Evolutionary conservation across 148 eudicot genomes (phyloP), one percentile per base, ranked within the genome.

Genomic region (Spergularia marina): DNA sequence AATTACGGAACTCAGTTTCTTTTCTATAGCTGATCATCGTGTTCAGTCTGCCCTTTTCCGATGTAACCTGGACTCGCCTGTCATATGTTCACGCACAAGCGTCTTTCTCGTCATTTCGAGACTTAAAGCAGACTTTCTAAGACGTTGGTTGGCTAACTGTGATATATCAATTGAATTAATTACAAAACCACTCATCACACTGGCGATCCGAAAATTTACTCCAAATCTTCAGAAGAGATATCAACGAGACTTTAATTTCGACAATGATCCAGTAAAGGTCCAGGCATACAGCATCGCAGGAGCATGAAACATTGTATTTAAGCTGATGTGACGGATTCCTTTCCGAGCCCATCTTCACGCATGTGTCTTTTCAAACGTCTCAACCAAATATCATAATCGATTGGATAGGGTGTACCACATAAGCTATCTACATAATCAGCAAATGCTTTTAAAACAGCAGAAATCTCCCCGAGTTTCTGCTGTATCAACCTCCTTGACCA

Each of bases 371-470:
- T 86, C 78, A 95, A 81, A 75, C 98, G 85, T 84, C 89, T 87
- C 58, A 92, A 82, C 98, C 98, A 95, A 25, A 90, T 88, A 34
- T 84, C 90, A 73, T 83, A 85, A 78, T 92, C 91, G 59, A 95
- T 87, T 15, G 94, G 96, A 74, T 95, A 95, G 0, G 98, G 97
- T 1, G 98, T 95, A 17, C 97, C 97, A 79, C 97, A 95, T 10
- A 95, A 76, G 83, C 97, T 95, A 70, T 95, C 99, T 12, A 95
- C 99, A 81, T 92, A 95, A 78, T 95, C 99, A 39, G 99, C 92
- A 79, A 95, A 95, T 58, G 97, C 99, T 81, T 95, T 95, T 57
- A 95, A 70, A 53, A 95, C 87, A 70, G 99, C 97, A 12, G 99
- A 92, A 62, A 95, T 88, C 30, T 95, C 96, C 74, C 99, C 99